Percentiles rank a stretch among this genome's conserved stretches.
Conservation (phyloP, 1,139 yeast genomes). For the Candida smagusa region DNA sequence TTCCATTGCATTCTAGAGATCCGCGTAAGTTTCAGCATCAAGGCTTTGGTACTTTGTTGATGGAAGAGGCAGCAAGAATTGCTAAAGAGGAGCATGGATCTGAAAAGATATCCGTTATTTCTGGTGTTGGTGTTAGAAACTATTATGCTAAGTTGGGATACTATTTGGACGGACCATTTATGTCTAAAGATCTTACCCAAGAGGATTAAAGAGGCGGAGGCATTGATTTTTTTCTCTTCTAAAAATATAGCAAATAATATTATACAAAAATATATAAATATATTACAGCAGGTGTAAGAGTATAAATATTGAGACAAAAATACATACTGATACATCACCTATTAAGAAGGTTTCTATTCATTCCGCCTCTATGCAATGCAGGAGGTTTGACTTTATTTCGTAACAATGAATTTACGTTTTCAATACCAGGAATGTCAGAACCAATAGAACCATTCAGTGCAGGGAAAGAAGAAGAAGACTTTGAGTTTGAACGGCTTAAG, state of each 20-base stretch:
- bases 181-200: slow-evolving; percentile 60
- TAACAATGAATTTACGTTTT: slow-evolving; percentile 36
- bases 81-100: slow-evolving; percentile 96
- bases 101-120: slow-evolving; percentile 83
- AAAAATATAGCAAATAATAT: background rate
- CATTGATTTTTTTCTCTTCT: background rate
- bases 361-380: slow-evolving; percentile 42
- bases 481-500: slow-evolving; percentile 12
- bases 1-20: slow-evolving; percentile 94
- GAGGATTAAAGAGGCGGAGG: slow-evolving; percentile 4
- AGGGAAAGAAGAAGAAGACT: slow-evolving; percentile 1
- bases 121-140: slow-evolving; percentile 97
- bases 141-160: slow-evolving; percentile 92
- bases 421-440: slow-evolving; percentile 13
- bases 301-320: too few relatives aligned
- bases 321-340: slow-evolving; percentile 1
- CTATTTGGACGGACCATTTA: slow-evolving; percentile 89
- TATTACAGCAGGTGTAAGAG: too few relatives aligned
- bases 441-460: background rate
- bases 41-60: slow-evolving; percentile 93
- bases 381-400: slow-evolving; percentile 41
- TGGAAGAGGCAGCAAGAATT: slow-evolving; percentile 98
- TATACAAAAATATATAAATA: background rate
- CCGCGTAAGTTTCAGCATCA: slow-evolving; percentile 98
- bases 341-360: slow-evolving; percentile 12